A percentile compares a stretch with the other conserved stretches of the same genome.
Conservation (phyloP, 1,284 basidiomycete species). For the Ganoderma lingzhi region DNA sequence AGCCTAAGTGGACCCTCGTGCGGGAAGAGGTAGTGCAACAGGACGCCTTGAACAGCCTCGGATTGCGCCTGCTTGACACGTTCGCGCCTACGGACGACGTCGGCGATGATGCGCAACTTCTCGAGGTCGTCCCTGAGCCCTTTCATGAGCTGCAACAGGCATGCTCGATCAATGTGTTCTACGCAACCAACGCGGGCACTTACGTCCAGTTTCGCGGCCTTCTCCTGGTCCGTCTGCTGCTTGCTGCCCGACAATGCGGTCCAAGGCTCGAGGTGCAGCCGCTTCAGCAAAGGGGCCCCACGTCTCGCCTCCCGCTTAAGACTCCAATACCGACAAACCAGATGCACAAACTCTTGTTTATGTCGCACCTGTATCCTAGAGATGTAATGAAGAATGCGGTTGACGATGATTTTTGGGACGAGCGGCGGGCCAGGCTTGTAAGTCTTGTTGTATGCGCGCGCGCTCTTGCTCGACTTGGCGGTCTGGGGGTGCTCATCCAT, state of each 20-base stretch:
- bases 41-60: constrained; percentile 73
- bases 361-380: constrained; percentile 78
- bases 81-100: constrained; percentile 85
- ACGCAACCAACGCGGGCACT: constrained; percentile 26
- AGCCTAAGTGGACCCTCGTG: constrained; percentile 68
- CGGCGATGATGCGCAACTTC: constrained; percentile 74
- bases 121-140: constrained; percentile 84
- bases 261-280: constrained; percentile 98
- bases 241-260: constrained; percentile 79
- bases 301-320: constrained; percentile 92
- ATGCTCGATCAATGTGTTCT: not conserved
- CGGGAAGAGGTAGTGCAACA: constrained; percentile 74
- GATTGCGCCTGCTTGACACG: constrained; percentile 82
- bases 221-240: constrained; percentile 84
- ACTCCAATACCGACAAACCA: constrained; percentile 95
- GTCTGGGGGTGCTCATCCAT: constrained; percentile 45
- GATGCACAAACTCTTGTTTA: constrained; percentile 79
- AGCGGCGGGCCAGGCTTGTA: constrained; percentile 83
- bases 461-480: constrained; percentile 67
- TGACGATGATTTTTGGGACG: constrained; percentile 77
- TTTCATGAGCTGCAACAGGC: constrained; percentile 66
- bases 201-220: constrained; percentile 86
- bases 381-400: constrained; percentile 84
- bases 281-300: constrained; percentile 93
- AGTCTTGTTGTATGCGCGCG: constrained; percentile 82